These are phyloP conservation scores for Dipteronia sinensis DNA, from an alignment of 345 rosid genomes.

Conservation along the genomic window DNA sequence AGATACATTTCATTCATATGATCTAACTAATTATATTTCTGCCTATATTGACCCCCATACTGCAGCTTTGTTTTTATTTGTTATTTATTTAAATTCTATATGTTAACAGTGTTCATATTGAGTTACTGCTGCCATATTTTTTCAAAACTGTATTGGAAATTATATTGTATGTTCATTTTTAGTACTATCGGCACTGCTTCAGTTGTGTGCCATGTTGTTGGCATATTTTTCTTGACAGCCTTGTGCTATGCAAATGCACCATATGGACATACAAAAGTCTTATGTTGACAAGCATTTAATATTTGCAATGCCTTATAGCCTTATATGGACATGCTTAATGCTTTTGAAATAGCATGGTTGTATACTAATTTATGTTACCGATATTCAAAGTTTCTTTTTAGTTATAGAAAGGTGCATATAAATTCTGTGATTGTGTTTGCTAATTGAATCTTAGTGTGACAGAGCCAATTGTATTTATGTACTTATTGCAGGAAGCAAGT, in stretches of 20 bases:
- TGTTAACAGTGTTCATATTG: neutral
- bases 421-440: neutral
- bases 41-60: neutral
- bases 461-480: conserved; percentile 2
- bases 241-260: too few relatives aligned
- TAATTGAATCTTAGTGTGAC: conserved; percentile 12
- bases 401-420: neutral
- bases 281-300: neutral
- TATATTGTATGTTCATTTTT: neutral
- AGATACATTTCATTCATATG: neutral
- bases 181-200: too few relatives aligned
- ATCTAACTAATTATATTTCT: neutral
- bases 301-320: neutral
- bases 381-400: neutral
- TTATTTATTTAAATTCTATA: neutral
- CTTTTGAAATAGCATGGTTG: neutral
- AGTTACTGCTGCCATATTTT: neutral
- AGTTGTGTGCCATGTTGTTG: neutral
- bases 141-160: neutral
- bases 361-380: neutral
- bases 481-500: conserved; percentile 63
- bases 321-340: neutral
- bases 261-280: too few relatives aligned
- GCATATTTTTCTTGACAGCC: neutral
- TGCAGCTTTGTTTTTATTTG: neutral